Percentiles rank a stretch among this genome's conserved stretches.
phyloP scores from a whole-genome alignment of 129 eudicot genomes.

The Heracleum sosnowskyi region DNA sequence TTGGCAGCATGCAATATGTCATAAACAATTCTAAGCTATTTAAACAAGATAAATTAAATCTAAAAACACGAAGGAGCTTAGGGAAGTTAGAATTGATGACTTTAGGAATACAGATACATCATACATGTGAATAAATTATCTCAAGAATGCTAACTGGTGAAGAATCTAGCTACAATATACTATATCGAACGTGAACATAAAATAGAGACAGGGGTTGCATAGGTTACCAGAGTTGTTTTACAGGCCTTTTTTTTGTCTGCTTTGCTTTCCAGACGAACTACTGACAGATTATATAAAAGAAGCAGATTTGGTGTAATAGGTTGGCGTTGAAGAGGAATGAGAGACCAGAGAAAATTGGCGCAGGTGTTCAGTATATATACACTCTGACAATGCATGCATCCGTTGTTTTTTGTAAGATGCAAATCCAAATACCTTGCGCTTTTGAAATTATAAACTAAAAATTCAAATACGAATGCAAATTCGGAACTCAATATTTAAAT shows the following conservation, averaged over 20 bases:
- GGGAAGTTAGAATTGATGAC: no score
- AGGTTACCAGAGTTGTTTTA: neutral
- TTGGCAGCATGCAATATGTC: neutral
- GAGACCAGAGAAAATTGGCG: neutral
- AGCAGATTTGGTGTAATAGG: neutral
- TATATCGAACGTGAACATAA: neutral
- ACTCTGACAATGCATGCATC: no score
- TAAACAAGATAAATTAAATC: constrained; percentile 6
- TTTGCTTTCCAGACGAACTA: neutral
- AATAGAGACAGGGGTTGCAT: neutral
- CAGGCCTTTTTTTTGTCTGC: neutral
- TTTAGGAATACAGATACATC: no score
- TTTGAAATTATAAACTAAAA: no score
- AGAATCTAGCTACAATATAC: neutral
- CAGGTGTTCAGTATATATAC: neutral
- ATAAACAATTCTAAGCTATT: neutral
- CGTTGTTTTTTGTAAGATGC: no score
- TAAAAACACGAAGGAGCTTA: no score
- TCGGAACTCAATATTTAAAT: no score
- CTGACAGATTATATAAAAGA: neutral
- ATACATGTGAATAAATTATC: neutral
- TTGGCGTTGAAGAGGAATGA: neutral
- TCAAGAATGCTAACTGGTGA: constrained; percentile 6
- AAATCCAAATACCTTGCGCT: no score
- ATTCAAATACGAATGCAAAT: no score